Conservation (phyloP, 2,329 filamentous ascomycete species). For the Epichloe coenophiala region DNA sequence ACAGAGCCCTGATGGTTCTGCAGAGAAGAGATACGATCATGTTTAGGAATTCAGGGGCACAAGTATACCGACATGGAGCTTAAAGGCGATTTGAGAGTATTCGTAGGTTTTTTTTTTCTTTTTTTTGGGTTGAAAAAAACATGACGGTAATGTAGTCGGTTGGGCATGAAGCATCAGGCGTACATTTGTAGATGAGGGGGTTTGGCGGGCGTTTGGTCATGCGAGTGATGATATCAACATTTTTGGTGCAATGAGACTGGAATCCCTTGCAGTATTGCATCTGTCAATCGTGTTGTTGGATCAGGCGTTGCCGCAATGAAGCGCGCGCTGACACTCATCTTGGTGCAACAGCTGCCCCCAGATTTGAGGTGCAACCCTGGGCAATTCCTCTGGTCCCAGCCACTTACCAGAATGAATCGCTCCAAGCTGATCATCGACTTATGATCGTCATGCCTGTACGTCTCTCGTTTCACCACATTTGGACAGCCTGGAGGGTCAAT, state of each 20-base stretch:
- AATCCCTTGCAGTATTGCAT: not conserved
- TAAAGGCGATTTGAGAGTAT: slow-evolving; percentile 19
- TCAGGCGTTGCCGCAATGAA: too few species aligned
- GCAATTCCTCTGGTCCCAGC: too few species aligned
- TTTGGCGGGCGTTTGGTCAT: not conserved
- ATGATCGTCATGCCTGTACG: too few species aligned
- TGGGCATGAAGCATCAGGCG: not conserved
- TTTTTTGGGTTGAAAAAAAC: not conserved
- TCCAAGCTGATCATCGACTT: too few species aligned
- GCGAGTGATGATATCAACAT: not conserved
- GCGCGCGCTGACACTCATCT: too few species aligned
- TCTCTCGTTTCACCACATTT: too few species aligned
- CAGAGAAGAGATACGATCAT: slow-evolving; percentile 79
- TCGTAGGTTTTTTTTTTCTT: not conserved
- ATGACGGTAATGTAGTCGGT: not conserved
- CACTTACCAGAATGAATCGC: too few species aligned
- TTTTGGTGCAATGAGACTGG: not conserved
- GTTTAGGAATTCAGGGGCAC: slow-evolving; percentile 61
- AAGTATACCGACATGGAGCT: slow-evolving; percentile 62
- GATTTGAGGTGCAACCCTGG: too few species aligned
- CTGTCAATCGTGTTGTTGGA: too few species aligned
- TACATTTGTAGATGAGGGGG: not conserved
- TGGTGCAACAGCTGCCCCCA: too few species aligned
- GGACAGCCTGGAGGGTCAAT: too few species aligned
- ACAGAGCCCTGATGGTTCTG: slow-evolving; percentile 71